These are phyloP conservation scores for Hypoxylon perforatum DNA, from an alignment of 495 filamentous ascomycete genomes.

Conservation along the genomic window DNA sequence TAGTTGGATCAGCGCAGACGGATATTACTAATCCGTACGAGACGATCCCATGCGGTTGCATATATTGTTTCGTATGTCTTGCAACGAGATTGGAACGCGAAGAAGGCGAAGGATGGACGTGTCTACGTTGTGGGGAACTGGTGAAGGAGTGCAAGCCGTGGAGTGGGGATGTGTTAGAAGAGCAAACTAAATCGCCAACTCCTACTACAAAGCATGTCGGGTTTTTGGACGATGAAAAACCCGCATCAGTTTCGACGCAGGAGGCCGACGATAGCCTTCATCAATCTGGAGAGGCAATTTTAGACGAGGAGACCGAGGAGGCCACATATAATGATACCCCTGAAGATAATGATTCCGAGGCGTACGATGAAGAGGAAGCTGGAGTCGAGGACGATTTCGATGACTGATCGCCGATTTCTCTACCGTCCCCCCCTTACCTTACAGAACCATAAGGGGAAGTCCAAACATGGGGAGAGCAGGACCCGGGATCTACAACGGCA, in stretches of 20 bases:
- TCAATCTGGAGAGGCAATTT: conserved; percentile 11
- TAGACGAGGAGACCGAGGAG: conserved; percentile 19
- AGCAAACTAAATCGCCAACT: conserved; percentile 60
- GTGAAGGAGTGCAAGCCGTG: conserved; percentile 93
- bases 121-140: conserved; percentile 86
- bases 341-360: conserved; percentile 52
- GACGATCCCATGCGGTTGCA: conserved; percentile 86
- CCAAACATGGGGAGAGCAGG: neutral
- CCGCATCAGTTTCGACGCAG: conserved; percentile 20
- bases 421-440: neutral
- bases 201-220: conserved; percentile 73
- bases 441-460: neutral
- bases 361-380: conserved; percentile 59
- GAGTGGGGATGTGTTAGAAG: conserved; percentile 83
- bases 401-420: conserved; percentile 26
- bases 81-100: conserved; percentile 89
- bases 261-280: conserved; percentile 26
- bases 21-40: conserved; percentile 98
- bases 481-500: neutral
- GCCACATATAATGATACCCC: conserved; percentile 35
- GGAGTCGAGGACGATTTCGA: conserved; percentile 52
- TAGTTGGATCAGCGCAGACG: conserved; percentile 88
- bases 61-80: conserved; percentile 98
- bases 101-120: conserved; percentile 96
- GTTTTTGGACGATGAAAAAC: conserved; percentile 68